phyloP scores from a whole-genome alignment of 768 basidiomycete genomes.

The Amanita muscaria region DNA sequence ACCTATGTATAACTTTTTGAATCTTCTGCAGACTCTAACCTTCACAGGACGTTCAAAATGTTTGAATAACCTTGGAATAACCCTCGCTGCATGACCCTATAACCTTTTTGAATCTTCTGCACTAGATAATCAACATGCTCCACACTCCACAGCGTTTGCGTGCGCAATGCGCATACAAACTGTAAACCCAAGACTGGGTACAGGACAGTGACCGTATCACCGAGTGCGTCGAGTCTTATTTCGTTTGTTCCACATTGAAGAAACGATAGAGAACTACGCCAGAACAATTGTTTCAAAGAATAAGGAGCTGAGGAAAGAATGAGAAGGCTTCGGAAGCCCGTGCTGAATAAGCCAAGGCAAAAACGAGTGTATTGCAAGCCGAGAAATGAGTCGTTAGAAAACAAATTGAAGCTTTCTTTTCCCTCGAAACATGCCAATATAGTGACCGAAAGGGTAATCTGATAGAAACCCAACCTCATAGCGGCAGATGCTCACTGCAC shows the following conservation, averaged over 20 bases:
- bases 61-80: too few species aligned
- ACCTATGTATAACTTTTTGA: too few species aligned
- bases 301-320: constrained; percentile 60
- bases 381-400: constrained; percentile 80
- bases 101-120: too few species aligned
- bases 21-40: too few species aligned
- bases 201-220: constrained; percentile 81
- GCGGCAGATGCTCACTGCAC: constrained; percentile 80
- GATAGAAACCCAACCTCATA: constrained; percentile 77
- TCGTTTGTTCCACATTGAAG: constrained; percentile 85
- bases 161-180: background rate
- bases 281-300: constrained; percentile 66
- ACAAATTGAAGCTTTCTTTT: constrained; percentile 43
- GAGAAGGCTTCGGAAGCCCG: constrained; percentile 73
- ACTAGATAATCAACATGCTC: too few species aligned
- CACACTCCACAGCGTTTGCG: too few species aligned
- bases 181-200: too few species aligned
- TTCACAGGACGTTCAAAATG: too few species aligned
- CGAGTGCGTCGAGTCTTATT: constrained; percentile 75
- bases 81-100: too few species aligned
- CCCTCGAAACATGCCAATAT: background rate
- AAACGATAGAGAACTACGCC: constrained; percentile 67
- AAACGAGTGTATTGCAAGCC: constrained; percentile 67
- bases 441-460: too few species aligned
- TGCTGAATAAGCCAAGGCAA: constrained; percentile 70